Base-by-base conservation (phyloP, 306 rosid species). In the Ormosia semicastrata region DNA sequence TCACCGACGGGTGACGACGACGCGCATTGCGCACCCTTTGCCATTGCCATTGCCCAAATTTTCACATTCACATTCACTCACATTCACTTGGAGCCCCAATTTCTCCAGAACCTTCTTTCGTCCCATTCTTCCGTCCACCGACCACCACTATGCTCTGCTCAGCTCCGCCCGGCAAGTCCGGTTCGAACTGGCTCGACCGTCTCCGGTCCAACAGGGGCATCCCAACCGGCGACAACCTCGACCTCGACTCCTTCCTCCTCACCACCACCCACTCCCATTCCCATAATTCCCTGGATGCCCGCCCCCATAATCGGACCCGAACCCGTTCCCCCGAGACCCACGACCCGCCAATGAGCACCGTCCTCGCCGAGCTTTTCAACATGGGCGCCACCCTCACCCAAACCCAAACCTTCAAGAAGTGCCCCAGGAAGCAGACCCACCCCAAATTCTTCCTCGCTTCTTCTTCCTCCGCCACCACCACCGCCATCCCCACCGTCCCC, bases 191-290 rank as follows among this genome's bases (percentile, higher is more conserved):
- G 99, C 91, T 95, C 58, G 94, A 92, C 88, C 94, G 99, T 2
- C 98, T 95, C 76, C 94, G 98, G 14, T 92, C 94, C 82, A 90
- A 43, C 82, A 93, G 89, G 74, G 99, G 98, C 49, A 82, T 95
- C 76, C 93, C 97, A 0, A 74, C 90, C 86, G 88, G 77, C 77
- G 90, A 92, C 57, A 53, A 86, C 64, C 87, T 76, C 9, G 90
- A 84, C 85, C 97, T 92, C 39, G 97, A 88, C 52, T 87, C 89
- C 67, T 92, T 92, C 91, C 92, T 93, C 78, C 87, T 58, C 64
- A 33, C 12, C 7, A 56, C 56, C 77, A 53, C 79, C 84, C 87
- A 82, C 57, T 73, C 90, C 3, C 88, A 33, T 53, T 66, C 86
- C 33, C 71, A 24, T 24, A 12, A 12, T 49, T 3, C 79, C 13